These are phyloP conservation scores for Asterophora parasitica DNA, from an alignment of 768 basidiomycete species.

Conservation along the genomic window DNA sequence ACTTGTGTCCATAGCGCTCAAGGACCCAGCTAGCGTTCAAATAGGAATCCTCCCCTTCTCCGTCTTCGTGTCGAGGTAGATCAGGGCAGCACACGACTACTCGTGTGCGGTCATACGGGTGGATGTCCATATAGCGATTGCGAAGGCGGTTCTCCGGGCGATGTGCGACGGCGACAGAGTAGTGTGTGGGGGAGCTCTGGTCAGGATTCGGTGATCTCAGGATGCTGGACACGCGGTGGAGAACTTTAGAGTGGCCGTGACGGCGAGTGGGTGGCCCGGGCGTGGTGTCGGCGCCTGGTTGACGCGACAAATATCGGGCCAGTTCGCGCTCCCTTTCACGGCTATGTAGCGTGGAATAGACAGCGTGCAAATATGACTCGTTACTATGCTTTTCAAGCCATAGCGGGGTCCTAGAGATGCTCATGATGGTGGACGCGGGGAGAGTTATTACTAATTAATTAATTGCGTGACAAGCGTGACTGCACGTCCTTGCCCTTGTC, in stretches of 20 bases:
- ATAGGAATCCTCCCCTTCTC: constrained; percentile 42
- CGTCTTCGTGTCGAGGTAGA: constrained; percentile 16
- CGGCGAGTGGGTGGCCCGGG: neutral
- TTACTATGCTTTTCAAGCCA: constrained; percentile 14
- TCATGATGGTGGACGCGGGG: constrained; percentile 2
- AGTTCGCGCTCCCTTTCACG: constrained; percentile 14
- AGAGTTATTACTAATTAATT: neutral
- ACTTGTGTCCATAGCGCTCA: constrained; percentile 65
- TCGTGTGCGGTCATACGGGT: constrained; percentile 80
- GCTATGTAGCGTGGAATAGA: constrained; percentile 5
- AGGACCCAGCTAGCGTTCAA: constrained; percentile 86
- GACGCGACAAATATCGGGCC: constrained; percentile 11
- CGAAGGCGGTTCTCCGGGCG: constrained; percentile 36
- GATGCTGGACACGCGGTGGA: neutral
- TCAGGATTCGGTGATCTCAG: neutral
- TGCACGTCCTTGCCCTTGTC: neutral
- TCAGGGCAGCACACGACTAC: constrained; percentile 40
- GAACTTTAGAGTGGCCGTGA: neutral
- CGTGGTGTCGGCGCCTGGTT: neutral
- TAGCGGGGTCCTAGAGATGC: neutral
- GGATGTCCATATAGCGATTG: constrained; percentile 73
- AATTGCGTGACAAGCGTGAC: neutral
- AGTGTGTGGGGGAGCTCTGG: constrained; percentile 31
- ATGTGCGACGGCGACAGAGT: constrained; percentile 50
- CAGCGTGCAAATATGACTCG: constrained; percentile 7